Conservation (phyloP, 176 grass and related monocot genomes). For the Raddia guianensis region DNA sequence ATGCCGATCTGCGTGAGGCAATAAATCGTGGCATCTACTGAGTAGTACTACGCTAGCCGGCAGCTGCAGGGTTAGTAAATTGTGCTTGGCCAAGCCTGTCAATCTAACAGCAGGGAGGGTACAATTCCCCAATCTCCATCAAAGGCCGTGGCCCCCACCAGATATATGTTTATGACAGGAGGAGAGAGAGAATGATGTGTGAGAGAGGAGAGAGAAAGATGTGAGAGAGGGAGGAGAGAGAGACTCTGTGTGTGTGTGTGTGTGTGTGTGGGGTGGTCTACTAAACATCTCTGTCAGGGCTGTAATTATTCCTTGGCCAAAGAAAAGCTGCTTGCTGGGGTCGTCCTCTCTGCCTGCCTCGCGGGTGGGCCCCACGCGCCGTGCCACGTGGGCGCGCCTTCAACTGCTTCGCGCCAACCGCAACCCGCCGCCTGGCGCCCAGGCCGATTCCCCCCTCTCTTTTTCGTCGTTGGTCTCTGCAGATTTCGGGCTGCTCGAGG, state of each 20-base stretch:
- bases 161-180: slow-evolving; percentile 9
- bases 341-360: not conserved
- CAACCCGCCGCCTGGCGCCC: not conserved
- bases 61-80: not conserved
- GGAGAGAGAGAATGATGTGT: not conserved
- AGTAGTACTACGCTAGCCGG: not conserved
- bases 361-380: not conserved
- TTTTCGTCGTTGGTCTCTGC: too few species aligned
- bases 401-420: not conserved
- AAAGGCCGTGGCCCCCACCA: not conserved
- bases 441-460: not conserved
- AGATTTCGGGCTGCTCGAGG: slow-evolving; percentile 22
- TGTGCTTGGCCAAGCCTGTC: slow-evolving; percentile 5
- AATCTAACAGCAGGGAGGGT: slow-evolving; percentile 36
- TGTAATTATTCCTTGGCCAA: slow-evolving; percentile 58
- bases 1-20: not conserved
- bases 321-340: slow-evolving; percentile 24
- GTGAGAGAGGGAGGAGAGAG: too few species aligned
- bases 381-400: slow-evolving; percentile 41
- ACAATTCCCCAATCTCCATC: slow-evolving; percentile 36
- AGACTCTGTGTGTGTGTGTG: too few species aligned
- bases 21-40: not conserved
- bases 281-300: slow-evolving; percentile 38
- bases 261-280: not conserved
- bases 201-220: not conserved